Percentiles rank a stretch among this genome's conserved stretches.
Evolutionary conservation across 305 asterid species (phyloP).

Genomic region (Rubia peregrina): DNA sequence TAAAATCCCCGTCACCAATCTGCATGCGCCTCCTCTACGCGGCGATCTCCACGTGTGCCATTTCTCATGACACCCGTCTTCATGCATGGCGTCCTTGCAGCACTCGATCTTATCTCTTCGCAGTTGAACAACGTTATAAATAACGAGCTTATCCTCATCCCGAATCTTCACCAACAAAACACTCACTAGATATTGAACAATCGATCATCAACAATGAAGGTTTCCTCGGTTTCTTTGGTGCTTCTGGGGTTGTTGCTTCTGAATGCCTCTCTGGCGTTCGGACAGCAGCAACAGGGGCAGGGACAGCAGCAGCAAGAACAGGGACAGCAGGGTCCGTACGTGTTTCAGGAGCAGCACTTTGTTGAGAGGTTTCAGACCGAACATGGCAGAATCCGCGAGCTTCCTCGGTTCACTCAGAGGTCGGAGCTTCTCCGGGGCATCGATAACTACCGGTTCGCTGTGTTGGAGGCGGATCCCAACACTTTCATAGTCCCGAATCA

Average conservation of each 20-base stretch:
- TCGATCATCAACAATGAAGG: not conserved
- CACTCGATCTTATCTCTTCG: not conserved
- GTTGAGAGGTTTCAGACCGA: slow-evolving; percentile 28
- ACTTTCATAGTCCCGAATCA: slow-evolving; percentile 54
- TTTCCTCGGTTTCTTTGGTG: not conserved
- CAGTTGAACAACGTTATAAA: not conserved
- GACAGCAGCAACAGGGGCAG: not conserved
- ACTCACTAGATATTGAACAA: too few relatives aligned
- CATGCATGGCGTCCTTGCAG: not conserved
- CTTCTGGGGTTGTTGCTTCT: not conserved
- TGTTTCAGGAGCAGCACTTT: slow-evolving; percentile 54
- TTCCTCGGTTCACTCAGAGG: slow-evolving; percentile 47
- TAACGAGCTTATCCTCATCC: not conserved
- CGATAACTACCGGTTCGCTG: slow-evolving; percentile 42
- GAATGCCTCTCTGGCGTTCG: not conserved
- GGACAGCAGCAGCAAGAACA: not conserved
- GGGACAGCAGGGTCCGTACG: slow-evolving; percentile 27
- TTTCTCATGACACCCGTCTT: not conserved
- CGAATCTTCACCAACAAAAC: not conserved
- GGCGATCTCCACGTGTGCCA: not conserved
- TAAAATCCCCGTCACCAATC: not conserved
- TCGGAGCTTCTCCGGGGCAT: slow-evolving; percentile 49
- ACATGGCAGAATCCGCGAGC: slow-evolving; percentile 49
- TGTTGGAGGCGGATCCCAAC: slow-evolving; percentile 55
- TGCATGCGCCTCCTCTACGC: not conserved